phyloP scores from a whole-genome alignment of 345 rosid genomes.

The Eucalyptus erythrocorys region DNA sequence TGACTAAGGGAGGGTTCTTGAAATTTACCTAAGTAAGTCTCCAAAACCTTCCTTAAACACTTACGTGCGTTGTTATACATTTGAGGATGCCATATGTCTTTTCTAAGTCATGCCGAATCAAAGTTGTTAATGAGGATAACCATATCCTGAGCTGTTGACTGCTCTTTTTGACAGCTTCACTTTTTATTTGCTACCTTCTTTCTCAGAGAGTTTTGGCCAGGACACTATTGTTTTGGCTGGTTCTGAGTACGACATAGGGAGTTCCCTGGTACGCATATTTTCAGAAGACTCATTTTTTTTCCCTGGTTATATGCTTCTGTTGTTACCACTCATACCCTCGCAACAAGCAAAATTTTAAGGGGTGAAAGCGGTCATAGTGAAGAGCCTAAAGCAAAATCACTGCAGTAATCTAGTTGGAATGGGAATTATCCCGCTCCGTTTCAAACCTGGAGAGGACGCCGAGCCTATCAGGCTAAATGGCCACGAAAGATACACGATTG shows the following conservation, averaged over 20 bases:
- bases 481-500: slow-evolving; percentile 49
- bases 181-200: not conserved
- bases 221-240: slow-evolving; percentile 72
- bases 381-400: slow-evolving; percentile 78
- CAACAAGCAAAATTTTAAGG: slow-evolving; percentile 22
- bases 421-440: slow-evolving; percentile 75
- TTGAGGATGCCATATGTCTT: no score
- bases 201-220: slow-evolving; percentile 53
- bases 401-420: slow-evolving; percentile 75
- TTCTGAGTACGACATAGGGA: slow-evolving; percentile 87
- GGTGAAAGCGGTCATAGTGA: slow-evolving; percentile 72
- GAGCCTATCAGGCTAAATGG: slow-evolving; percentile 62
- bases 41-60: no score
- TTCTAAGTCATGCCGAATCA: not conserved
- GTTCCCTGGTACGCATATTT: slow-evolving; percentile 56
- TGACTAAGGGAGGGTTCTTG: not conserved
- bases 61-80: no score
- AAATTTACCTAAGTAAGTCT: no score
- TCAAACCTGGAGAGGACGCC: slow-evolving; percentile 69
- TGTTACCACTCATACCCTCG: not conserved
- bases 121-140: not conserved
- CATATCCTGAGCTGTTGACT: not conserved
- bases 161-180: not conserved
- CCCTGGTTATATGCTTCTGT: not conserved
- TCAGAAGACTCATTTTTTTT: not conserved